phyloP scores from a whole-genome alignment of 139 green algal genomes.

The Chlamydomonas schloesseri region DNA sequence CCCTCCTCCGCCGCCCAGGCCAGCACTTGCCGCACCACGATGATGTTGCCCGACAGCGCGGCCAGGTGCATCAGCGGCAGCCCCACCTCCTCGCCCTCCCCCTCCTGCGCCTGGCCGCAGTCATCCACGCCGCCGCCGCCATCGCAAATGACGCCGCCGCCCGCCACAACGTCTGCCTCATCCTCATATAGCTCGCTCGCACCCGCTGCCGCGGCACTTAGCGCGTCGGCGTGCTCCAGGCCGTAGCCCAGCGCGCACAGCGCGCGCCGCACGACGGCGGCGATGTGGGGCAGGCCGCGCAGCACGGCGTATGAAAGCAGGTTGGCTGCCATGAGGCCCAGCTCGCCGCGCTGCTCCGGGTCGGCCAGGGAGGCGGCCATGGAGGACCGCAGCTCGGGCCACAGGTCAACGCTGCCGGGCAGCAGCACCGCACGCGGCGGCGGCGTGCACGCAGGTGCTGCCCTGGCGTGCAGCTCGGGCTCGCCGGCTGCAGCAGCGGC shows the following conservation, averaged over 20 bases:
- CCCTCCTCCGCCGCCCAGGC: slow-evolving; percentile 11
- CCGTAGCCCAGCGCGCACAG: slow-evolving; percentile 3
- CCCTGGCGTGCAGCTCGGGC: neutral
- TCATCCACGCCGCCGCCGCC: neutral
- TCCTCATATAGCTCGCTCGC: neutral
- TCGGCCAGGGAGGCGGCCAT: neutral
- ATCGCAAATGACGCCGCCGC: neutral
- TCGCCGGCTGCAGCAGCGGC: neutral
- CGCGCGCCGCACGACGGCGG: neutral
- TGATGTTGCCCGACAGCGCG: neutral
- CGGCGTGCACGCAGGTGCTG: neutral
- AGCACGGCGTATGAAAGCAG: slow-evolving; percentile 33
- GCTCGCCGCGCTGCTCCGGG: neutral
- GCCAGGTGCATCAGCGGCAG: slow-evolving; percentile 12
- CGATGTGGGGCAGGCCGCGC: slow-evolving; percentile 12
- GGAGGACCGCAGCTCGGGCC: neutral
- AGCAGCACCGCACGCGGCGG: slow-evolving; percentile 3
- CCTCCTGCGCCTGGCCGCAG: too few species aligned
- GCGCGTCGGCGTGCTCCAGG: slow-evolving; percentile 11
- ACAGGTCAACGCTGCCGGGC: neutral
- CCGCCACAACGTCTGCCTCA: neutral
- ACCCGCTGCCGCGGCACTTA: neutral
- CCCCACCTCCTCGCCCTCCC: neutral
- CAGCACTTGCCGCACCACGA: neutral
- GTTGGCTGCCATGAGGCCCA: neutral